Conservation (phyloP, 495 filamentous ascomycete species). For the Lophium mytilinum region DNA sequence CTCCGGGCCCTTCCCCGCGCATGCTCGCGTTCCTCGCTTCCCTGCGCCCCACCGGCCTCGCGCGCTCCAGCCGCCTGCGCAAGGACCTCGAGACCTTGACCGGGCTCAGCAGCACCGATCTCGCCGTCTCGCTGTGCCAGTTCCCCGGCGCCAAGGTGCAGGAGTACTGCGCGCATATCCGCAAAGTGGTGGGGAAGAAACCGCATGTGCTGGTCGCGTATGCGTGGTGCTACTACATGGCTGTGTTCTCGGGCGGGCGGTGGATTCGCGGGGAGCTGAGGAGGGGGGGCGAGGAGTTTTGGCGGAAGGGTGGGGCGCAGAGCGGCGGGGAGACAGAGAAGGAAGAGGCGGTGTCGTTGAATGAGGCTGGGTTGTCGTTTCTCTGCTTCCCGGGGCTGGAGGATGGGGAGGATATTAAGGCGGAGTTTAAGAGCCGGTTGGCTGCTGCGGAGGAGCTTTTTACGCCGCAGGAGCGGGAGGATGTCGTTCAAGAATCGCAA, state of each 20-base stretch:
- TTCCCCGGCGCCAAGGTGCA: slow-evolving; percentile 18
- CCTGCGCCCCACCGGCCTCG: slow-evolving; percentile 26
- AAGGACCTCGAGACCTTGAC: slow-evolving; percentile 24
- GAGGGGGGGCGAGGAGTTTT: slow-evolving; percentile 40
- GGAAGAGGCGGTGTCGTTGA: neutral
- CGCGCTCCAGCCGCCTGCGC: slow-evolving; percentile 20
- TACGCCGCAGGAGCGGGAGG: slow-evolving; percentile 37
- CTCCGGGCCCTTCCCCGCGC: neutral
- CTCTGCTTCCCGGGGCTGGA: slow-evolving; percentile 29
- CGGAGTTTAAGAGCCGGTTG: slow-evolving; percentile 36
- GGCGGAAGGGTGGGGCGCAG: slow-evolving; percentile 21
- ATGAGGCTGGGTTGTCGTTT: slow-evolving; percentile 25
- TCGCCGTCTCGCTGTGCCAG: slow-evolving; percentile 14
- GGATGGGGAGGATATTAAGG: slow-evolving; percentile 38
- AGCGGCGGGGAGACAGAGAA: neutral
- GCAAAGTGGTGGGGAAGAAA: slow-evolving; percentile 23
- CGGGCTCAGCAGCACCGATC: slow-evolving; percentile 15
- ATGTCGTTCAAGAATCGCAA: slow-evolving; percentile 42
- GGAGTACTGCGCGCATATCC: slow-evolving; percentile 31
- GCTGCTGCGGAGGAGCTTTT: slow-evolving; percentile 35
- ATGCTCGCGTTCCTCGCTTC: slow-evolving; percentile 14
- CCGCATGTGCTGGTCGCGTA: slow-evolving; percentile 51
- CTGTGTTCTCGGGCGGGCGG: slow-evolving; percentile 50
- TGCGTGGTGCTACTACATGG: slow-evolving; percentile 54
- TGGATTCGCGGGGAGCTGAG: slow-evolving; percentile 42